Conservation (phyloP, 306 rosid species). For the Casuarina glauca region DNA sequence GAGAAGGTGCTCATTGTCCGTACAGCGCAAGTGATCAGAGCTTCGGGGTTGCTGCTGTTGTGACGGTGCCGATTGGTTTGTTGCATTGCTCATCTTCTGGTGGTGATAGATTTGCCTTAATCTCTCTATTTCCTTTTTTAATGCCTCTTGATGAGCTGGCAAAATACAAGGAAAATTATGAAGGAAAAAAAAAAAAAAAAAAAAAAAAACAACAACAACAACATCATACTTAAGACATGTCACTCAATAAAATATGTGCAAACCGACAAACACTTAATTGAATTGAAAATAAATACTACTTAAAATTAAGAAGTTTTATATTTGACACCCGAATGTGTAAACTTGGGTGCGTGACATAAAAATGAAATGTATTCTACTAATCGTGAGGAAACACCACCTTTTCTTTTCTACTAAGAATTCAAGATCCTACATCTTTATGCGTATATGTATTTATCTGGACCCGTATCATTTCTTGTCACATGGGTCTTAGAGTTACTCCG, state of each 20-base stretch:
- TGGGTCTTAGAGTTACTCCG: not conserved
- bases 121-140: conserved; percentile 89
- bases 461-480: not conserved
- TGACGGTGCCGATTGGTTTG: conserved; percentile 34
- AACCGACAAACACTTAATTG: too few relatives aligned
- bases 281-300: too few relatives aligned
- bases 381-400: too few relatives aligned
- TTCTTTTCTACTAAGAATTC: too few relatives aligned
- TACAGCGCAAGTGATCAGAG: conserved; percentile 34
- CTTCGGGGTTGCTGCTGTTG: conserved; percentile 27
- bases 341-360: too few relatives aligned
- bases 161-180: not conserved
- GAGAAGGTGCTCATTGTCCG: conserved; percentile 44
- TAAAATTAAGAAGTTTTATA: too few relatives aligned
- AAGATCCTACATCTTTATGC: too few relatives aligned
- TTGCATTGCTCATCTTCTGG: conserved; percentile 47
- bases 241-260: too few relatives aligned
- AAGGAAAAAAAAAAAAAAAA: not conserved
- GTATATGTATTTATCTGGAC: too few relatives aligned
- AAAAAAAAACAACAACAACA: not conserved
- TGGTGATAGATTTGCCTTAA: conserved; percentile 84
- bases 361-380: too few relatives aligned
- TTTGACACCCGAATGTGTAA: too few relatives aligned
- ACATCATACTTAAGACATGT: too few relatives aligned
- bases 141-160: conserved; percentile 91